Conservation (phyloP, 140 eudicot species). For the Bidens hawaiensis region DNA sequence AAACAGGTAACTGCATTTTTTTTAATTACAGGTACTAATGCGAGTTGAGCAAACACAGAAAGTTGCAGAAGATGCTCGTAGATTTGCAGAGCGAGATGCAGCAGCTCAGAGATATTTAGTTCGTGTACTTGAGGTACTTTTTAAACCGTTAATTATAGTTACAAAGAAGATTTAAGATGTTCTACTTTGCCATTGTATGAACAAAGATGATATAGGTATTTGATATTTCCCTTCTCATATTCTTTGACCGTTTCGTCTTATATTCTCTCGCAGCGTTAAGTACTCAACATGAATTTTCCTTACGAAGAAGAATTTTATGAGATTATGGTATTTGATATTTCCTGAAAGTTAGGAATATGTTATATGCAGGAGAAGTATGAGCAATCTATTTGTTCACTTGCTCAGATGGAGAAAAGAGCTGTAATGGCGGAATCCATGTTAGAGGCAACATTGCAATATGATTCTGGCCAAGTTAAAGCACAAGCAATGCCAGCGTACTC, state of each 20-base stretch:
- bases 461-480: conserved; percentile 74
- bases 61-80: conserved; percentile 80
- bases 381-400: conserved; percentile 51
- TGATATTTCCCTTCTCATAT: not conserved
- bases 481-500: conserved; percentile 52
- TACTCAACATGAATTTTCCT: not conserved
- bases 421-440: conserved; percentile 88
- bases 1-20: not conserved
- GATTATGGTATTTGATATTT: not conserved
- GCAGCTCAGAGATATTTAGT: conserved; percentile 73
- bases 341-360: not conserved
- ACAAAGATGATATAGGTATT: not conserved
- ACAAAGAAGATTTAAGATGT: not conserved
- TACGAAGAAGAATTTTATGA: conserved; percentile 5
- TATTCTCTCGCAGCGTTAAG: not conserved
- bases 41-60: conserved; percentile 89
- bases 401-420: conserved; percentile 72
- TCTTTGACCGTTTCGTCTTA: not conserved
- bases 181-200: not conserved
- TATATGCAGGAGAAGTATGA: conserved; percentile 69
- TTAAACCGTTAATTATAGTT: conserved; percentile 11
- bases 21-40: conserved; percentile 61
- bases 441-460: conserved; percentile 84
- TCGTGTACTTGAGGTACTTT: conserved; percentile 61
- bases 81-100: conserved; percentile 75